Evolutionary conservation across 106 monocot species (phyloP).

Genomic region (Dendrobium officinale): DNA sequence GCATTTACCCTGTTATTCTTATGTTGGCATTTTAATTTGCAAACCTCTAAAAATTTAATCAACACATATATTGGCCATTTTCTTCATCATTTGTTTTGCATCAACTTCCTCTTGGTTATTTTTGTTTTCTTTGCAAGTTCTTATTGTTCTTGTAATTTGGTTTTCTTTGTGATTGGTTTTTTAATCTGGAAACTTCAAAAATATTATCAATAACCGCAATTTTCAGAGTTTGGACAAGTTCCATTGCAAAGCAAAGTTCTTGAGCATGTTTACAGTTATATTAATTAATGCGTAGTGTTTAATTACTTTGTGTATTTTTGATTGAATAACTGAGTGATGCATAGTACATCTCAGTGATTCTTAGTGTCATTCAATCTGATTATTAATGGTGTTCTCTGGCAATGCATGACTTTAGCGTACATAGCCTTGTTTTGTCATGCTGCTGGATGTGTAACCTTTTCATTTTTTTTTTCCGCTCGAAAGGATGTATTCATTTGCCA

Average conservation of each 20-base stretch:
- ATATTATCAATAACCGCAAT: too few relatives aligned
- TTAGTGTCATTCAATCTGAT: neutral
- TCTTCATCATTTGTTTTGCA: too few relatives aligned
- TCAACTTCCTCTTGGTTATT: too few relatives aligned
- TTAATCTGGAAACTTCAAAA: too few relatives aligned
- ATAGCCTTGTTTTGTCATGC: neutral
- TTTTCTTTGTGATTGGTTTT: too few relatives aligned
- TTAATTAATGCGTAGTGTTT: neutral
- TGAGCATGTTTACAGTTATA: neutral
- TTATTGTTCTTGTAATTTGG: too few relatives aligned
- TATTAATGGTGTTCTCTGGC: neutral
- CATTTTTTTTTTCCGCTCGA: neutral
- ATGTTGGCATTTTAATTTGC: too few relatives aligned
- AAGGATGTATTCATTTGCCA: neutral
- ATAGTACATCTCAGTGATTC: neutral
- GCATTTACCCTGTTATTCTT: too few relatives aligned
- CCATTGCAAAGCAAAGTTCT: neutral
- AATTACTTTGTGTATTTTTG: neutral
- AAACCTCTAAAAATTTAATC: too few relatives aligned
- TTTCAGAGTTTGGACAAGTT: neutral
- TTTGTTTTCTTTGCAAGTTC: too few relatives aligned
- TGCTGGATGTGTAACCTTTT: neutral
- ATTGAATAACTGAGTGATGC: neutral
- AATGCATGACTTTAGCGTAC: neutral
- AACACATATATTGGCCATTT: too few relatives aligned